Percentiles rank a stretch among this genome's conserved stretches.
Conservation (phyloP, 305 asterid species). For the Stenogyne calaminthoides region DNA sequence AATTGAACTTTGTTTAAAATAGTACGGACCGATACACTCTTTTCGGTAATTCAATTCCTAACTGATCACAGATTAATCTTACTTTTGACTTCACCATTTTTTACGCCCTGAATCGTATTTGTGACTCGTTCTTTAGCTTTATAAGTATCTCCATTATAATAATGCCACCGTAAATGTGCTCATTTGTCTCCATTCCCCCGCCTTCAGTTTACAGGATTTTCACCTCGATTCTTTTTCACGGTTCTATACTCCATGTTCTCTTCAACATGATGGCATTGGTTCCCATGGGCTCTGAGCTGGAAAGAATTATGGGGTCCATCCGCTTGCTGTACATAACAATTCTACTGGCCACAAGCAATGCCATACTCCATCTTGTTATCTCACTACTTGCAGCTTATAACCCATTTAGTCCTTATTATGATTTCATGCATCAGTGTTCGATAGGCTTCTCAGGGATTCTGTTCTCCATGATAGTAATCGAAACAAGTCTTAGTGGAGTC, state of each 20-base stretch:
- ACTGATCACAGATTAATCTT: constrained; percentile 5
- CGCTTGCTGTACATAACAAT: constrained; percentile 63
- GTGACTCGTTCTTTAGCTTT: not conserved
- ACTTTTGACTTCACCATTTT: not conserved
- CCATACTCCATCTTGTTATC: constrained; percentile 69
- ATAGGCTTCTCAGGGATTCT: constrained; percentile 96
- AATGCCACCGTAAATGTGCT: constrained; percentile 3
- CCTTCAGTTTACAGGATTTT: constrained; percentile 85
- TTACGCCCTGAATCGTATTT: constrained; percentile 7
- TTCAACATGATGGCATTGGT: constrained; percentile 97
- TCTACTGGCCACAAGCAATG: constrained; percentile 82
- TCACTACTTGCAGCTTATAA: constrained; percentile 62
- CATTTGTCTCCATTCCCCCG: constrained; percentile 14
- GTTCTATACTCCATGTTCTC: constrained; percentile 83
- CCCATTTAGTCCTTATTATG: constrained; percentile 47
- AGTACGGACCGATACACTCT: not conserved
- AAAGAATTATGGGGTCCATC: constrained; percentile 96
- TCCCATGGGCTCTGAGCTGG: constrained; percentile 98
- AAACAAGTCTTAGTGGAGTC: constrained; percentile 86
- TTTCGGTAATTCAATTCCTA: constrained; percentile 11
- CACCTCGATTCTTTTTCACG: constrained; percentile 82
- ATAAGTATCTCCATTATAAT: not conserved
- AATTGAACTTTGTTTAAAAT: constrained; percentile 12
- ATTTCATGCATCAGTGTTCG: constrained; percentile 79
- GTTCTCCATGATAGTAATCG: constrained; percentile 97